These are phyloP conservation scores for Brassica hybrid DNA, from an alignment of 441 rosid species.

Conservation along the genomic window DNA sequence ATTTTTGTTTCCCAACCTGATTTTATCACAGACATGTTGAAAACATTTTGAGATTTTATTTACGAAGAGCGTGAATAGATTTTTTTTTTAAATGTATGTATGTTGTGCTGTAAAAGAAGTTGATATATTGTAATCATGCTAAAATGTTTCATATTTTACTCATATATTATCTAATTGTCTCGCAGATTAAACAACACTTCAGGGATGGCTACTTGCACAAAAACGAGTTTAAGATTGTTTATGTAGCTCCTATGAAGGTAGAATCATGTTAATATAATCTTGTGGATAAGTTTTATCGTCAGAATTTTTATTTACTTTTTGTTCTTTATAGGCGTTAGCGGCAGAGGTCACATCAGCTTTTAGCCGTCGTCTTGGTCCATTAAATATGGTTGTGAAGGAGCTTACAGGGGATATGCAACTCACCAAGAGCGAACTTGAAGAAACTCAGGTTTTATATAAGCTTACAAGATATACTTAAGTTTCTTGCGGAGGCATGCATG, in stretches of 20 bases:
- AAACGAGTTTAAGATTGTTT: constrained; percentile 95
- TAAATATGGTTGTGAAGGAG: constrained; percentile 92
- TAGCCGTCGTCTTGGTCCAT: constrained; percentile 86
- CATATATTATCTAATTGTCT: constrained; percentile 26
- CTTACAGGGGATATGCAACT: constrained; percentile 99
- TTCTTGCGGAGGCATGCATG: constrained; percentile 26
- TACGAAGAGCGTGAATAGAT: neutral
- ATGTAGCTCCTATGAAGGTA: constrained; percentile 99
- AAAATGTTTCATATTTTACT: constrained; percentile 14
- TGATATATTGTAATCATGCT: constrained; percentile 11
- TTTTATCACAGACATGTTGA: constrained; percentile 15
- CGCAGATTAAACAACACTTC: constrained; percentile 95
- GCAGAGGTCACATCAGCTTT: constrained; percentile 96
- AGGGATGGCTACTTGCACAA: constrained; percentile 95
- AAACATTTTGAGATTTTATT: constrained; percentile 21
- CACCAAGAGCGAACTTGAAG: constrained; percentile 86
- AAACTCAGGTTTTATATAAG: constrained; percentile 78
- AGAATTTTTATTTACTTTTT: constrained; percentile 25
- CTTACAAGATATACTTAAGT: constrained; percentile 22
- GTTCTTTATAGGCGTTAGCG: constrained; percentile 78
- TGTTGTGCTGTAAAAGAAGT: constrained; percentile 14
- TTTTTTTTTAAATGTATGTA: neutral
- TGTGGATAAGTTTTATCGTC: constrained; percentile 15
- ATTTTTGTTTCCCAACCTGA: constrained; percentile 26
- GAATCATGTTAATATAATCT: constrained; percentile 12